Base-by-base conservation (phyloP, 371 early-diverging fungal genomes). In the Gilbertella persicaria region DNA sequence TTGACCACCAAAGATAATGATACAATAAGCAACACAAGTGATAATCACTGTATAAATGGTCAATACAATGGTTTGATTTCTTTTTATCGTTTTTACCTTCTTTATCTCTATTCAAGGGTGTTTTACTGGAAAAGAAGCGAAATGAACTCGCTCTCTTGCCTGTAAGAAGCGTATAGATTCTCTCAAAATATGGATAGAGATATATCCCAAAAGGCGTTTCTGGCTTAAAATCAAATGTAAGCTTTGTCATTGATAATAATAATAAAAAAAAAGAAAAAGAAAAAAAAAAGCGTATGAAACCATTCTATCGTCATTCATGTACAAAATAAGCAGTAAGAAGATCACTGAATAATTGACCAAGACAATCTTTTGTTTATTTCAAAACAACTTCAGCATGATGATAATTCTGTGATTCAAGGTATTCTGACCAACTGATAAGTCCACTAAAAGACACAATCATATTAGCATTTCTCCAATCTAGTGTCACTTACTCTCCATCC, bases 351-450 rank as follows among this genome's bases (percentile, higher is more conserved):
- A n/a, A n/a, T n/a, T n/a, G n/a, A n/a, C n/a, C n/a, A n/a, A n/a
- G n/a, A n/a, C n/a, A n/a, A n/a, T n/a, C n/a, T n/a, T 43, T 43
- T 1, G 21, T 23, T 10, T 45, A 17, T 5, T 28, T 14, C 14
- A 45, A 14, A 7, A 26, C 45, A n/a, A 28, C 4, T 64, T 33
- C 33, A 33, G 33, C 79, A 33, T 33, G 33, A 40, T 85, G 87
- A 52, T 84, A 85, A 24, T 71, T 53, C 62, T 85, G 84, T 36
- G 78, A 76, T 50, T 76, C 78, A 58, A 86, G 53, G 53, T 87
- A 89, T 64, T 89, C 89, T 24, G 79, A 82, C 84, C 84, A 86
- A 21, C 79, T 78, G 39, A 89, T 82, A 69, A 69, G 69, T 36
- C 89, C 89, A 70, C 86, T 84, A 46, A 42, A 47, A 0, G 42